These are phyloP conservation scores for Citrus sinensis DNA, from an alignment of 345 rosid genomes.

Conservation along the genomic window DVS_A1.0 CM039167.1:1652001-1652500, in stretches of 20 bases:
- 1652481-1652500: slow-evolving; percentile 19
- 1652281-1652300: neutral
- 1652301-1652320: neutral
- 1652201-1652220: neutral
- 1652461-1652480: slow-evolving; percentile 4
- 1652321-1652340: neutral
- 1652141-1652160: too few relatives aligned
- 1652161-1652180: neutral
- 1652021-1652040: too few relatives aligned
- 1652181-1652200: neutral
- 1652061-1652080: too few relatives aligned
- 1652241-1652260: neutral
- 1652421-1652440: slow-evolving; percentile 22
- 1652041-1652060: too few relatives aligned
- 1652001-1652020: too few relatives aligned
- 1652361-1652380: slow-evolving; percentile 75
- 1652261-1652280: neutral
- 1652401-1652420: slow-evolving; percentile 44
- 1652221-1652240: neutral
- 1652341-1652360: slow-evolving; percentile 98
- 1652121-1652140: too few relatives aligned
- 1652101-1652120: too few relatives aligned
- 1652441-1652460: neutral
- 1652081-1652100: too few relatives aligned
- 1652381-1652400: slow-evolving; percentile 49